Evolutionary conservation across 148 eudicot genomes (phyloP).

Genomic region (Dysphania ambrosioides): DNA sequence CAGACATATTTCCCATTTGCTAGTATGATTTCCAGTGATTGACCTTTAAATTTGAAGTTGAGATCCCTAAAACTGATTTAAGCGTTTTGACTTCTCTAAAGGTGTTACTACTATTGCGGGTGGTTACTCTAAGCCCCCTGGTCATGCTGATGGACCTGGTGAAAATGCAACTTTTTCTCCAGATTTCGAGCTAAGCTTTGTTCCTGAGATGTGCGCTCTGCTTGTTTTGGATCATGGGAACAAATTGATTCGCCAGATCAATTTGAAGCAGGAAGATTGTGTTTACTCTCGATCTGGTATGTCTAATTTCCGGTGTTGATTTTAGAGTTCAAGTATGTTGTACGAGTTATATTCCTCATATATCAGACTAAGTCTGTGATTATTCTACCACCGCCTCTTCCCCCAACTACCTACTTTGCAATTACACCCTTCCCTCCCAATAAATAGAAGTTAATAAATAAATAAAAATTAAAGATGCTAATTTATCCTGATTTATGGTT

Average conservation of each 20-base stretch:
- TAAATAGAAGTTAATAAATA: background rate
- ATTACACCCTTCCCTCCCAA: background rate
- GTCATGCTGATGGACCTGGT: constrained; percentile 62
- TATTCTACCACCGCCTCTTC: background rate
- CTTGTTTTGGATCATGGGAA: constrained; percentile 65
- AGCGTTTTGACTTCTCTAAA: constrained; percentile 24
- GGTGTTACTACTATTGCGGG: constrained; percentile 82
- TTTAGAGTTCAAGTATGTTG: background rate
- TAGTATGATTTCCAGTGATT: background rate
- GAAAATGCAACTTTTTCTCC: constrained; percentile 57
- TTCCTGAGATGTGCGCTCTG: constrained; percentile 60
- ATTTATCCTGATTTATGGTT: background rate
- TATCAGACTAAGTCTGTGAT: background rate
- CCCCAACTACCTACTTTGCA: background rate
- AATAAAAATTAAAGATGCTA: background rate
- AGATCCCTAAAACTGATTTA: background rate
- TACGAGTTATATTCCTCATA: background rate
- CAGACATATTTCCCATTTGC: background rate
- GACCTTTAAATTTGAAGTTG: background rate
- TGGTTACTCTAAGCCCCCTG: constrained; percentile 38
- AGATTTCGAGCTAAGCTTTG: constrained; percentile 53
- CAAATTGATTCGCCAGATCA: constrained; percentile 62
- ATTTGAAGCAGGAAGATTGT: constrained; percentile 62
- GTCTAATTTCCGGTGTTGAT: background rate
- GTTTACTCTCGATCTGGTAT: constrained; percentile 50